These are phyloP conservation scores for Didymella pinodella DNA, from an alignment of 2,329 filamentous ascomycete genomes.

Conservation along the genomic window DNA sequence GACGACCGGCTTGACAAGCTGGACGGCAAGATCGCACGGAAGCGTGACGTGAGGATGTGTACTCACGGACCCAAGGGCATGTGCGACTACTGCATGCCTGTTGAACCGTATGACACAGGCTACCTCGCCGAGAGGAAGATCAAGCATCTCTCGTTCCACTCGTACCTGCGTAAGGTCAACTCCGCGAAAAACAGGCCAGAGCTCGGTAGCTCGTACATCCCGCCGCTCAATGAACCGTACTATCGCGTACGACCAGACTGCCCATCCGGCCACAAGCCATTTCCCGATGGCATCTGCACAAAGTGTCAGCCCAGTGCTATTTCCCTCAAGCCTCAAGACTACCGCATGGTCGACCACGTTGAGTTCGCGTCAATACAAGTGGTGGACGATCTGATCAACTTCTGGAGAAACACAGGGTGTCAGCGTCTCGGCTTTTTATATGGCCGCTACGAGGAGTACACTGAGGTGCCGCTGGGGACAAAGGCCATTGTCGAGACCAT, in stretches of 20 bases:
- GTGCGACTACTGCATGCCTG: constrained; percentile 98
- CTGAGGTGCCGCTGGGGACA: constrained; percentile 88
- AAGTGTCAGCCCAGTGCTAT: constrained; percentile 99
- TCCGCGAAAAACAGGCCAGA: constrained; percentile 96
- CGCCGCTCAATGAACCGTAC: constrained; percentile 89
- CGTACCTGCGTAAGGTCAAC: constrained; percentile 93
- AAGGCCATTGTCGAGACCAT: constrained; percentile 98
- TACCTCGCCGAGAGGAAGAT: constrained; percentile 97
- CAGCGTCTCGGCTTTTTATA: constrained; percentile 92
- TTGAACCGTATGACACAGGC: constrained; percentile 89
- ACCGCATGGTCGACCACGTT: constrained; percentile 97
- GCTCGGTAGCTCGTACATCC: constrained; percentile 92
- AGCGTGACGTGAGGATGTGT: constrained; percentile 84
- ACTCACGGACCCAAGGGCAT: constrained; percentile 95
- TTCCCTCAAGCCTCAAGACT: constrained; percentile 89
- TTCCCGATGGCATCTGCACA: constrained; percentile 96
- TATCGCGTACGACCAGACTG: constrained; percentile 89
- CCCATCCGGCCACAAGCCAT: constrained; percentile 89
- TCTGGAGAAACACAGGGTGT: constrained; percentile 84
- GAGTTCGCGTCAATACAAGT: constrained; percentile 88
- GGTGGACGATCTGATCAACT: constrained; percentile 88
- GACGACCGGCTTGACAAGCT: constrained; percentile 87
- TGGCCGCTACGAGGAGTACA: constrained; percentile 88
- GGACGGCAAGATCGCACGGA: constrained; percentile 86
- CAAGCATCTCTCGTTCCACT: constrained; percentile 97